phyloP scores from a whole-genome alignment of 106 monocot species.

The Allium sativum region DNA sequence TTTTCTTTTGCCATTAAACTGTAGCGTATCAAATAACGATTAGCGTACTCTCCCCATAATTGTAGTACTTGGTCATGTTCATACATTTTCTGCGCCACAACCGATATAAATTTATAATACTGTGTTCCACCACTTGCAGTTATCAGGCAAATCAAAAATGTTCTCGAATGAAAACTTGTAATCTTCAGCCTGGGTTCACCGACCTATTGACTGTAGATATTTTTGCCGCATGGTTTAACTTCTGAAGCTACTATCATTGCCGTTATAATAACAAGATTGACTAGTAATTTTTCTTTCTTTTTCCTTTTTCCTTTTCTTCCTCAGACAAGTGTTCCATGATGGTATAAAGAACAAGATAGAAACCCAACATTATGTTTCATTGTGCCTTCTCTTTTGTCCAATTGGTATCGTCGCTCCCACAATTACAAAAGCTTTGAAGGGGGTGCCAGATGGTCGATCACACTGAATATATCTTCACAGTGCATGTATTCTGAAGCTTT shows the following conservation, averaged over 20 bases:
- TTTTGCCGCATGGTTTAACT: conserved; percentile 51
- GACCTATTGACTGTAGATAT: conserved; percentile 66
- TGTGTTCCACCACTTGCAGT: conserved; percentile 15
- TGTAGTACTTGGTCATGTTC: no score
- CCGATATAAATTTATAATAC: no score
- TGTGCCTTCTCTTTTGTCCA: conserved; percentile 86
- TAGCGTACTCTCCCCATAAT: no score
- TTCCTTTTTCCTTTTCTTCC: not conserved
- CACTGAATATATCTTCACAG: conserved; percentile 10
- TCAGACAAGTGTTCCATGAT: conserved; percentile 85
- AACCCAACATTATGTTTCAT: conserved; percentile 68
- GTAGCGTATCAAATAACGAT: no score
- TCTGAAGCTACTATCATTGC: no score
- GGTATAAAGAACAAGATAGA: conserved; percentile 66
- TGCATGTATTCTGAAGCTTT: no score
- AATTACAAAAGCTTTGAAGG: conserved; percentile 53
- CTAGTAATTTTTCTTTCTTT: no score
- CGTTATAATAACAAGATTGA: no score
- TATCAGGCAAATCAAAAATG: conserved; percentile 50
- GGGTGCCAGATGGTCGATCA: not conserved
- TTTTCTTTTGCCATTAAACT: no score
- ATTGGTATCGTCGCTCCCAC: conserved; percentile 57
- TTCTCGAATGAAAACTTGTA: conserved; percentile 49
- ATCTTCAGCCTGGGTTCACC: conserved; percentile 71
- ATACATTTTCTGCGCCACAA: no score